phyloP scores from a whole-genome alignment of 2,329 filamentous ascomycete species.

The Claviceps africana region DNA sequence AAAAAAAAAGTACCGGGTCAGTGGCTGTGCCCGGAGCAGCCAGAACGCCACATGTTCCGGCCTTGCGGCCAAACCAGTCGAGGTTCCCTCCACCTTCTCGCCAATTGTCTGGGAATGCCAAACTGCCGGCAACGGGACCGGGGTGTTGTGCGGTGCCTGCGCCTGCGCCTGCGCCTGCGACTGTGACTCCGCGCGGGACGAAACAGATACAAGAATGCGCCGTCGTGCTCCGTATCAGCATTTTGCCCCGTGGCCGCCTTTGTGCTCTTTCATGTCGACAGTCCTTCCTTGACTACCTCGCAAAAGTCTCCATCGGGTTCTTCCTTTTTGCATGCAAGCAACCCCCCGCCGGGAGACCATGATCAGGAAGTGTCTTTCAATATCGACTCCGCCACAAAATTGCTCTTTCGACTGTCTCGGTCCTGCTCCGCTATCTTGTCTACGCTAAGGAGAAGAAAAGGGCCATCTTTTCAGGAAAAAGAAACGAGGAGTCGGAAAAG shows the following conservation, averaged over 20 bases:
- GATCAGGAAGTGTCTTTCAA: background rate
- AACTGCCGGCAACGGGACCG: too few relatives aligned
- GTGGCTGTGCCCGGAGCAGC: too few relatives aligned
- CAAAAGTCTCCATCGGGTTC: background rate
- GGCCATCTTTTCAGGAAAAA: background rate
- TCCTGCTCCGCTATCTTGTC: background rate
- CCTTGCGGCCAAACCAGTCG: background rate
- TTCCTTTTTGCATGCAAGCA: background rate
- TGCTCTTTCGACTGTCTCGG: background rate
- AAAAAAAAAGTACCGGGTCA: too few relatives aligned
- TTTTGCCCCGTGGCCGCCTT: background rate
- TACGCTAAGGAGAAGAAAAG: background rate
- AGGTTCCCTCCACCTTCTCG: background rate
- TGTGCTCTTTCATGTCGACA: background rate
- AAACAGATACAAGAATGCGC: conserved; percentile 2
- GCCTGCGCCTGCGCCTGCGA: too few relatives aligned
- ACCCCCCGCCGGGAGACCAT: background rate
- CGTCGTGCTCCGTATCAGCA: background rate
- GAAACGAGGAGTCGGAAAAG: background rate
- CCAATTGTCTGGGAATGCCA: background rate
- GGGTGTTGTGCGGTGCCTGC: background rate
- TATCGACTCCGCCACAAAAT: background rate
- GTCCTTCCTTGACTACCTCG: background rate
- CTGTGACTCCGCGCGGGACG: background rate
- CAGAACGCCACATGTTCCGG: background rate